Evolutionary conservation across 176 grass and related monocot species (phyloP).

Genomic region (Phyllostachys edulis): DNA sequence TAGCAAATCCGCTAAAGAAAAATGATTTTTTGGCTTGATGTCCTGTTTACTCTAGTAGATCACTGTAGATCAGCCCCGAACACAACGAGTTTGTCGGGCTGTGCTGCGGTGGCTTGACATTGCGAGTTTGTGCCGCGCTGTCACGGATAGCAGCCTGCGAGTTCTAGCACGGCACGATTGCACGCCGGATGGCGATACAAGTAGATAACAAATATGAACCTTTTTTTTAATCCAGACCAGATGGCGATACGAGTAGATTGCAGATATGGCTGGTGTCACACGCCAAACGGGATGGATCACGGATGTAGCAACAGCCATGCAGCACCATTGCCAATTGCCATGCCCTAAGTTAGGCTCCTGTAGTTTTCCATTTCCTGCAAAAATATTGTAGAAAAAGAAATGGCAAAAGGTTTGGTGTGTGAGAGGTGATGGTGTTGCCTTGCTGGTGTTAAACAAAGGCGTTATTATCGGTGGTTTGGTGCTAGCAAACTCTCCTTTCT

Average conservation of each 20-base stretch:
- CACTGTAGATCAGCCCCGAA: no score
- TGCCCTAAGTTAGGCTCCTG: constrained; percentile 1
- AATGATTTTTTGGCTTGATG: no score
- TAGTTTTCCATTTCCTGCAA: not conserved
- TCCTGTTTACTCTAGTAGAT: no score
- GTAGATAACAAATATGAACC: no score
- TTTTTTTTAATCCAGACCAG: not conserved
- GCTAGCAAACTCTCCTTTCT: not conserved
- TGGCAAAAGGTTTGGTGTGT: not conserved
- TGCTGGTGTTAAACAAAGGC: not conserved
- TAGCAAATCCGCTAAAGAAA: no score
- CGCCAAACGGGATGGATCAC: not conserved
- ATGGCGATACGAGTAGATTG: no score
- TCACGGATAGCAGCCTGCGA: no score
- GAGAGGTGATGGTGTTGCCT: not conserved
- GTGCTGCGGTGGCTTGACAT: no score
- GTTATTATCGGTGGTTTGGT: not conserved
- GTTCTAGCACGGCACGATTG: no score
- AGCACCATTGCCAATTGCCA: not conserved
- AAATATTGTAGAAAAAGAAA: not conserved
- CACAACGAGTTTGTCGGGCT: no score
- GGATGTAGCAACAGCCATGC: not conserved
- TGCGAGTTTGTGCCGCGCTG: no score
- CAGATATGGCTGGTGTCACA: not conserved
- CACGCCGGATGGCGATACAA: no score